Base-by-base conservation (phyloP, 129 eudicot species). In the Smallanthus sonchifolius region DNA sequence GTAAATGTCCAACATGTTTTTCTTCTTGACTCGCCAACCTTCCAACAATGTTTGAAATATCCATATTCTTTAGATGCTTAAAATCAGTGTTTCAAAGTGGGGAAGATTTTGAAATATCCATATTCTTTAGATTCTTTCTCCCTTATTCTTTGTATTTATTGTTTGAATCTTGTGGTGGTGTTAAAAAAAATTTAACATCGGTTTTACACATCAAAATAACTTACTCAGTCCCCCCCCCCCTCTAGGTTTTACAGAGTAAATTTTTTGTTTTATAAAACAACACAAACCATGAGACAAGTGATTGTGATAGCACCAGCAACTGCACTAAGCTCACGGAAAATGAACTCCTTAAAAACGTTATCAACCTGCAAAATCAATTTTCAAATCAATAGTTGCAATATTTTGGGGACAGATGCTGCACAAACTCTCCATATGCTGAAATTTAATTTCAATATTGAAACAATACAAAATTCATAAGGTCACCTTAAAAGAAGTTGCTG, bases 291-390 rank as follows among this genome's bases (percentile, higher is more conserved):
- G 74, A 94, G 98, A 88, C 96, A 94, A 35, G 98, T 86, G 66
- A 90, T 94, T 75, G 97, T 94, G 55, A 90, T 76, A 57, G 98
- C 96, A 70, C 98, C 98, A 61, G 97, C 88, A 83, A 90, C 87
- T 52, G 97, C 98, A 75, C 87, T 82, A 69, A 94, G 88, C 78
- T 94, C 98, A 54, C 89, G 97, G 67, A 85, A 86, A 69, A 94
- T 28, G 48, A 86, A 82, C 83, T 80, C 84, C 71, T 87, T 83
- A 51, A 76, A 77, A 84, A 83, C 79, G 42, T 84, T 85, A 74
- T 88, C 80, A 65, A 81, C 93, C 98, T 94, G 82, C 61, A 43
- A 51, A 67, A 28, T 2, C 11, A 14, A 61, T 32, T 60, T 60
- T 61, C 24, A 61, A 13, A 34, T 61, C 19, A 14, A 6, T 36